phyloP scores from a whole-genome alignment of 140 eudicot species.

The Bidens hawaiensis region DNA sequence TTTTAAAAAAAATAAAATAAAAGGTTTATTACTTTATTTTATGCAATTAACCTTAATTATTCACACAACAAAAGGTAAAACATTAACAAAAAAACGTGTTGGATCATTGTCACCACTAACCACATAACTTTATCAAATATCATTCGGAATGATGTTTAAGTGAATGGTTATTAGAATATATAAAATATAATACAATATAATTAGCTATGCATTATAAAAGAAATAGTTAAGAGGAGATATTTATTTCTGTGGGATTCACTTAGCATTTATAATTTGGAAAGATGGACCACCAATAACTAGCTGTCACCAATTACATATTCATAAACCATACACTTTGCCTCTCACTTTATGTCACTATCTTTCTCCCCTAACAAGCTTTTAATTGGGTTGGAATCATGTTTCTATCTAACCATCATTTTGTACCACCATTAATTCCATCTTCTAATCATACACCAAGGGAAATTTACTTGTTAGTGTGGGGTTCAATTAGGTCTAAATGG shows the following conservation, averaged over 20 bases:
- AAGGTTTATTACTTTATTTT: background rate
- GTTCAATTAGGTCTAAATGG: background rate
- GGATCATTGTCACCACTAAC: background rate
- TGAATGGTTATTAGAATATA: background rate
- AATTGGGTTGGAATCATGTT: constrained; percentile 30
- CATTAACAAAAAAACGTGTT: background rate
- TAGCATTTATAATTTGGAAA: constrained; percentile 27
- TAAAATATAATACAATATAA: too few relatives aligned
- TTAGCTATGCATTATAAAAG: background rate
- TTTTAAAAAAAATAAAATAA: background rate
- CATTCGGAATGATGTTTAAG: background rate
- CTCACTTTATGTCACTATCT: constrained; percentile 35
- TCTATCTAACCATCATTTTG: constrained; percentile 16
- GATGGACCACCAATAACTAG: constrained; percentile 38
- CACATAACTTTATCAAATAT: background rate
- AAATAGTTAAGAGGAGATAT: constrained; percentile 29
- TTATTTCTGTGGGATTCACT: constrained; percentile 35
- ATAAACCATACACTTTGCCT: constrained; percentile 29
- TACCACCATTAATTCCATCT: constrained; percentile 13
- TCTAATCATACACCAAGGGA: constrained; percentile 2
- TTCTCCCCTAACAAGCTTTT: constrained; percentile 17
- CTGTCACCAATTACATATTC: constrained; percentile 39
- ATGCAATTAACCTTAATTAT: background rate
- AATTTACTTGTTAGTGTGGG: background rate
- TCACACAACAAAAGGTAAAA: background rate